These are phyloP conservation scores for Russula virescens DNA, from an alignment of 768 basidiomycete genomes.

Conservation along the genomic window DNA sequence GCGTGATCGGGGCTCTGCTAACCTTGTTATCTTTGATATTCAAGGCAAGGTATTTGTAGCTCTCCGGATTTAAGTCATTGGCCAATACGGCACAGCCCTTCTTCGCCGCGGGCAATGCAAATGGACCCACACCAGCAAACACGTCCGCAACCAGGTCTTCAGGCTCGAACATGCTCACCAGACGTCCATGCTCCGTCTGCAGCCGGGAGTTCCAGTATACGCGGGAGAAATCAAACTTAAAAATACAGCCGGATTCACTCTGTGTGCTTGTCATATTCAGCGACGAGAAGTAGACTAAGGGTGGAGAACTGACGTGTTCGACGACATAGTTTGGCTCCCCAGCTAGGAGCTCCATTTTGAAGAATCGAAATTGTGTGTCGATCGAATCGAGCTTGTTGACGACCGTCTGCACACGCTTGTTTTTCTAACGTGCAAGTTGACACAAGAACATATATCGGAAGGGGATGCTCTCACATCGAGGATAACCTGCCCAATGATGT, in stretches of 20 bases:
- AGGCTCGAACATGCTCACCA: slow-evolving; percentile 67
- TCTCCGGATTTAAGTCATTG: slow-evolving; percentile 92
- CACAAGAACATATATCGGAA: background rate
- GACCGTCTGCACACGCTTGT: slow-evolving; percentile 72
- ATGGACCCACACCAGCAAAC: slow-evolving; percentile 97
- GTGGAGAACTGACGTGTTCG: slow-evolving; percentile 59
- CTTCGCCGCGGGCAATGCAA: slow-evolving; percentile 88
- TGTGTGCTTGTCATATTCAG: slow-evolving; percentile 30
- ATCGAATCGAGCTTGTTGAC: slow-evolving; percentile 93
- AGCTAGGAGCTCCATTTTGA: slow-evolving; percentile 94
- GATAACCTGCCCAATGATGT: slow-evolving; percentile 86
- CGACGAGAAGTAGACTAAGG: background rate
- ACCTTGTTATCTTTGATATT: slow-evolving; percentile 81
- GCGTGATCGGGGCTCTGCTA: slow-evolving; percentile 26
- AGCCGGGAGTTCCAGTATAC: slow-evolving; percentile 99
- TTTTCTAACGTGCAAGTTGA: slow-evolving; percentile 58
- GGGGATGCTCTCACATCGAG: slow-evolving; percentile 62
- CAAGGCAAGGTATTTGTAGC: slow-evolving; percentile 64
- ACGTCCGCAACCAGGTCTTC: slow-evolving; percentile 86
- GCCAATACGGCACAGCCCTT: slow-evolving; percentile 86
- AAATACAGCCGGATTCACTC: slow-evolving; percentile 81
- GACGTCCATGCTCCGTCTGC: slow-evolving; percentile 83
- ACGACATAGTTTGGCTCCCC: slow-evolving; percentile 86
- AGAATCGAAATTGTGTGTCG: slow-evolving; percentile 81
- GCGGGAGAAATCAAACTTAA: slow-evolving; percentile 89